Percentiles rank a stretch among this genome's conserved stretches.
These are phyloP conservation scores for Marsdenia floribunda DNA, from an alignment of 257 asterid species.

Conservation along the genomic window DNA sequence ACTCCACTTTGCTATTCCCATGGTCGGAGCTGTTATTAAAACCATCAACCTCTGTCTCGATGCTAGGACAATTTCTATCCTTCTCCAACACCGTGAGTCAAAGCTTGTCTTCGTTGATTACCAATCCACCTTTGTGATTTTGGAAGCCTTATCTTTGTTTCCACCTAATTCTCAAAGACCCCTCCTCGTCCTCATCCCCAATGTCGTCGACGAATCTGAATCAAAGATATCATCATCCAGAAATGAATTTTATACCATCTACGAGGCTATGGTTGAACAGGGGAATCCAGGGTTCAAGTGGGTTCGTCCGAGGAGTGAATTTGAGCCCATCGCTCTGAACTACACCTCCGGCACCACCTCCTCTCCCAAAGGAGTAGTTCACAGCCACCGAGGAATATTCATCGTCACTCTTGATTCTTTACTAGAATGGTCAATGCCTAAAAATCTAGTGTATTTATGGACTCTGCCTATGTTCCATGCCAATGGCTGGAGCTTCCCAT, in stretches of 20 bases:
- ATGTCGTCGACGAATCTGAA: slow-evolving; percentile 7
- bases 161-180: slow-evolving; percentile 35
- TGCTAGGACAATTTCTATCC: slow-evolving; percentile 49
- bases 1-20: slow-evolving; percentile 68
- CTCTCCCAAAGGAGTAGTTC: slow-evolving; percentile 75
- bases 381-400: slow-evolving; percentile 62
- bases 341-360: slow-evolving; percentile 90
- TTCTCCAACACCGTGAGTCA: slow-evolving; percentile 55
- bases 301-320: slow-evolving; percentile 54
- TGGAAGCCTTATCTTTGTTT: slow-evolving; percentile 50
- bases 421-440: slow-evolving; percentile 55
- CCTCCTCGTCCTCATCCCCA: slow-evolving; percentile 33
- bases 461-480: slow-evolving; percentile 93
- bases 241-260: slow-evolving; percentile 9
- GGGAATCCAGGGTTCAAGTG: slow-evolving; percentile 38
- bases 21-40: slow-evolving; percentile 74
- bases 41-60: slow-evolving; percentile 64
- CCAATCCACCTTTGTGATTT: slow-evolving; percentile 34
- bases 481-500: slow-evolving; percentile 78
- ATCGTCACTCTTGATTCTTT: slow-evolving; percentile 48
- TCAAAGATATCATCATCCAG: background rate
- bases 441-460: slow-evolving; percentile 69
- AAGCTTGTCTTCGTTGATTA: slow-evolving; percentile 56
- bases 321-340: slow-evolving; percentile 48
- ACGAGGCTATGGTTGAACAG: slow-evolving; percentile 9